Base-by-base conservation (phyloP, 2,329 filamentous ascomycete genomes). In the Claviceps humidiphila region DNA sequence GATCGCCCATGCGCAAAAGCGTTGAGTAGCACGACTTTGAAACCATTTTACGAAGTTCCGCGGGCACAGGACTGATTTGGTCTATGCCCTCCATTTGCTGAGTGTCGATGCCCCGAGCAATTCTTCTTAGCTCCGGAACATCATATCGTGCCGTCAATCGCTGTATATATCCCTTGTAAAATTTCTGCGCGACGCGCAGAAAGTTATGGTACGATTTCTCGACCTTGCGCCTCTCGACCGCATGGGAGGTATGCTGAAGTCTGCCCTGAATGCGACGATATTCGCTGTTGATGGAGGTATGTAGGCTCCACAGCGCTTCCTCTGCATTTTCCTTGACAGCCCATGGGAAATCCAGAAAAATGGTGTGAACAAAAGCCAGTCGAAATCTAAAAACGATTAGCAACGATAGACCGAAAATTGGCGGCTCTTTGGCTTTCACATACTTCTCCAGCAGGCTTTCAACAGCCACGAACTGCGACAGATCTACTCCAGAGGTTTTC, bases 131-230 rank as follows among this genome's bases (percentile, higher is more conserved):
- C 60, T 76, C 74, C 37, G 68, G 69, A 53, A 78, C 72, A 53
- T 74, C 72, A 61, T 80, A 84, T 49, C 75, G 74, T 26, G 73
- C 74, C 51, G 85, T 82, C 24, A 96, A 74, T 53, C 84, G 81
- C 66, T 91, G 82, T 51, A 96, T 85, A 62, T 88, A 93, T 58
- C 82, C 83, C 61, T 86, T 82, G 73, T 97, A 97, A 67, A 95
- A 96, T 61, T 82, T 81, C 67, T 93, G 87, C 58, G 89, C 86
- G 47, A 84, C 84, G 68, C 91, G 94, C 59, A 97, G 81, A 66
- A 95, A 97, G 58, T 81, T 80, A 53, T 84, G 74, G 66, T 94
- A 97, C 57, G 84, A 77, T 68, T 87, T 90, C 65, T 87, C 84
- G 49, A 91, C 73, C 67, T 89, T 93, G 57, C 90, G 81, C 61